phyloP scores from a whole-genome alignment of 1,284 basidiomycete species.

The Rugosomyces carneus region DNA sequence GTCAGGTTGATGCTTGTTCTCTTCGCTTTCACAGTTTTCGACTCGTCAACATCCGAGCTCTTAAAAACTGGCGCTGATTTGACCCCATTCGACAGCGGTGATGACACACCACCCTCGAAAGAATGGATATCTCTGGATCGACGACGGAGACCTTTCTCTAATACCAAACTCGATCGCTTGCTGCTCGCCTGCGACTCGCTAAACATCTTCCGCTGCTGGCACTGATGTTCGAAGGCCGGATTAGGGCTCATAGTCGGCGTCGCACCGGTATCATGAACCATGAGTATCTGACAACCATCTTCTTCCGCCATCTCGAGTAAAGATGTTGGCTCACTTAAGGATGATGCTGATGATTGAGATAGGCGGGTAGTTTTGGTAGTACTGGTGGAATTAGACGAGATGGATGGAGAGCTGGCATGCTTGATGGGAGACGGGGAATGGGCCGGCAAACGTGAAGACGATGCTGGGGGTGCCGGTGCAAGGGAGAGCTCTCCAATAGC shows the following conservation, averaged over 20 bases:
- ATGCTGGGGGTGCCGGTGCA: conserved; percentile 13
- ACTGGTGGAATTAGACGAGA: conserved; percentile 24
- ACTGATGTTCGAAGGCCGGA: conserved; percentile 27
- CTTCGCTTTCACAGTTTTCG: conserved; percentile 12
- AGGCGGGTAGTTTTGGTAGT: conserved; percentile 28
- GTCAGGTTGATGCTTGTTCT: conserved; percentile 14
- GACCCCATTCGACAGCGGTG: neutral
- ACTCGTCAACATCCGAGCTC: conserved; percentile 1
- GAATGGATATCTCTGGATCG: conserved; percentile 15
- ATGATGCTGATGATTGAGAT: conserved; percentile 39
- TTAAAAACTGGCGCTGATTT: conserved; percentile 4
- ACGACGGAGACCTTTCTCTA: conserved; percentile 12
- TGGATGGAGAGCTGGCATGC: conserved; percentile 19
- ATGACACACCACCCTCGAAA: neutral
- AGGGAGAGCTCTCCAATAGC: conserved; percentile 21
- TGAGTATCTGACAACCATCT: conserved; percentile 25
- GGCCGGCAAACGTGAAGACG: conserved; percentile 4
- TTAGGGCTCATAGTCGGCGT: conserved; percentile 40
- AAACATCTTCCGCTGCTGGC: conserved; percentile 12
- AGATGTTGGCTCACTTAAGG: conserved; percentile 18
- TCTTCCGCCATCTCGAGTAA: conserved; percentile 8
- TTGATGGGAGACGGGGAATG: conserved; percentile 7
- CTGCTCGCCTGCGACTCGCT: neutral
- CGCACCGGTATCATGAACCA: conserved; percentile 39
- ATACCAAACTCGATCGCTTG: conserved; percentile 6